phyloP scores from a whole-genome alignment of 1,284 basidiomycete species.

The Papiliotrema nemorosa region DNA sequence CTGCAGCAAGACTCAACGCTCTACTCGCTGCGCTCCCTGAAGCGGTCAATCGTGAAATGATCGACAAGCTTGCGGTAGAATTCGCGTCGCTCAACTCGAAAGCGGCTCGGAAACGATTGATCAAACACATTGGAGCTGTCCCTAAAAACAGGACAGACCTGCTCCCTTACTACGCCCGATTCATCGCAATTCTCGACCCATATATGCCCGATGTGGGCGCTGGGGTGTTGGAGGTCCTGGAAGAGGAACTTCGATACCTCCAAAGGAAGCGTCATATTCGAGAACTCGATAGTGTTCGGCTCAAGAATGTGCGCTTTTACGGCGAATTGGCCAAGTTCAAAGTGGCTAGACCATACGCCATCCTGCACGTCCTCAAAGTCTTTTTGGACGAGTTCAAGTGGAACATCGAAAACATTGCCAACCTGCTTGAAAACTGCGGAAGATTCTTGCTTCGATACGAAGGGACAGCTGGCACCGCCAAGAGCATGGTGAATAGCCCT shows the following conservation, averaged over 20 bases:
- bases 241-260: slow-evolving; percentile 95
- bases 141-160: slow-evolving; percentile 87
- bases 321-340: slow-evolving; percentile 93
- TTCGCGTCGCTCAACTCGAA: slow-evolving; percentile 97
- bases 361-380: slow-evolving; percentile 94
- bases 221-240: slow-evolving; percentile 76
- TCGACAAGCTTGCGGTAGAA: slow-evolving; percentile 92
- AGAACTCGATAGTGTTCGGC: slow-evolving; percentile 76
- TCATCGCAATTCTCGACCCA: slow-evolving; percentile 79
- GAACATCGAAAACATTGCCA: slow-evolving; percentile 90
- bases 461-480: slow-evolving; percentile 78
- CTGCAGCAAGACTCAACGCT: slow-evolving; percentile 85
- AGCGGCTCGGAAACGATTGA: slow-evolving; percentile 81
- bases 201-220: slow-evolving; percentile 92
- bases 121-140: slow-evolving; percentile 79
- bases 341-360: slow-evolving; percentile 86
- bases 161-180: slow-evolving; percentile 85
- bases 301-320: slow-evolving; percentile 87
- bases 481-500: slow-evolving; percentile 23
- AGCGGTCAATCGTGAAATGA: slow-evolving; percentile 82
- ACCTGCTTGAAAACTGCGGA: slow-evolving; percentile 90
- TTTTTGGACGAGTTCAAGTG: slow-evolving; percentile 92
- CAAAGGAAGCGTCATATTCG: slow-evolving; percentile 89
- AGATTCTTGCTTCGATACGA: slow-evolving; percentile 84
- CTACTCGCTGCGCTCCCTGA: slow-evolving; percentile 91